Percentiles rank a stretch among this genome's conserved stretches.
Conservation (phyloP, 495 filamentous ascomycete species). For the Penicillium robsamsonii region DNA sequence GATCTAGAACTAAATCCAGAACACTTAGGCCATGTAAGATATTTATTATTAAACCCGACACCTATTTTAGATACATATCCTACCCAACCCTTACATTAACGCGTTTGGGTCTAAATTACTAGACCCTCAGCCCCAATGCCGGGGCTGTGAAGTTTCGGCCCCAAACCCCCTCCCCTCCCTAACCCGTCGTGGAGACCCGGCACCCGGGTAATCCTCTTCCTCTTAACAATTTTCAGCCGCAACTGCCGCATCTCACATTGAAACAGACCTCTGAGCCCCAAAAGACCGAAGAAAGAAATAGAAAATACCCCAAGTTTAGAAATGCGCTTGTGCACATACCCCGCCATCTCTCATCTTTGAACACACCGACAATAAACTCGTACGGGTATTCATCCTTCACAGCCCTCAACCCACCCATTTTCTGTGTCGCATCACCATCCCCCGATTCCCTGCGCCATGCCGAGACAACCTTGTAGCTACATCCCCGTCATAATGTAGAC, state of each 20-base stretch:
- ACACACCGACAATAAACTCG: background rate
- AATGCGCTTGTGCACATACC: background rate
- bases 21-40: constrained; percentile 2
- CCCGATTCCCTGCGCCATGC: background rate
- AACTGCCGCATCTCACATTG: background rate
- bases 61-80: no score
- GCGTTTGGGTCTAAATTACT: background rate
- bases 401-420: background rate
- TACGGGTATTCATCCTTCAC: background rate
- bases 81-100: background rate
- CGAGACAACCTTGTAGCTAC: background rate
- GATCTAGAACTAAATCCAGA: background rate
- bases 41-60: background rate
- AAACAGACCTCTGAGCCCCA: background rate
- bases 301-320: background rate
- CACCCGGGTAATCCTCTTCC: background rate
- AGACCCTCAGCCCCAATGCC: background rate
- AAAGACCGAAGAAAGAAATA: background rate
- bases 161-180: background rate
- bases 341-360: background rate
- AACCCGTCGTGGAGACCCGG: background rate
- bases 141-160: constrained; percentile 3
- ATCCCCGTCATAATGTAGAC: background rate
- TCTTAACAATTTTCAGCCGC: constrained; percentile 1
- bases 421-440: background rate